Percentiles rank a stretch among this genome's conserved stretches.
Evolutionary conservation across 2,329 filamentous ascomycete species (phyloP).

Genomic region (Beauveria sp.): DNA sequence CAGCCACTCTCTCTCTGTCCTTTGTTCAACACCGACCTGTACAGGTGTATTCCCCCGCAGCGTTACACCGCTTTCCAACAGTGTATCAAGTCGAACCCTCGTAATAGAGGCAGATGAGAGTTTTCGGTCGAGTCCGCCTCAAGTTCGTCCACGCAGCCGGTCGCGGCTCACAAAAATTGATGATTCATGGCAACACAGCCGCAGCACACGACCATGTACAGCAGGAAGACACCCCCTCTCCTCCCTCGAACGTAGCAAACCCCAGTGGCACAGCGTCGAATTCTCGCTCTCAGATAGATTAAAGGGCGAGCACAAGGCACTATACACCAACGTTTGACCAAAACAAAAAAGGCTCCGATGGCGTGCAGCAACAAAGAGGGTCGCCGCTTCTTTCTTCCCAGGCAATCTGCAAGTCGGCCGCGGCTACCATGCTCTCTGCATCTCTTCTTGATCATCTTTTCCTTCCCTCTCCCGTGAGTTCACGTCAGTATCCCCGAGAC

Average conservation of each 20-base stretch:
- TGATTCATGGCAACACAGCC: not conserved
- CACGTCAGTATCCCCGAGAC: not conserved
- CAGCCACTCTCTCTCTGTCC: too few relatives aligned
- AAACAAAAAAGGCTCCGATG: not conserved
- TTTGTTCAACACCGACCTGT: too few relatives aligned
- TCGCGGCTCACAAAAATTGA: too few relatives aligned
- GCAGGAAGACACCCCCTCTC: not conserved
- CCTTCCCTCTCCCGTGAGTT: not conserved
- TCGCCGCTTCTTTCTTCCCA: not conserved
- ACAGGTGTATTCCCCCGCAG: too few relatives aligned
- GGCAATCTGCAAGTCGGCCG: not conserved
- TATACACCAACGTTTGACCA: not conserved
- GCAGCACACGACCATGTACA: not conserved
- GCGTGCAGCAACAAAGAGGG: not conserved
- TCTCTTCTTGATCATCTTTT: not conserved
- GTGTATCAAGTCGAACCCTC: too few relatives aligned
- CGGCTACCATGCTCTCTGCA: not conserved
- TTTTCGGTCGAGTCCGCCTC: too few relatives aligned
- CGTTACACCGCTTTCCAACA: too few relatives aligned
- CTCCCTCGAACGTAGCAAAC: not conserved
- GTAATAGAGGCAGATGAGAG: too few relatives aligned
- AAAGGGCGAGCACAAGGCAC: not conserved
- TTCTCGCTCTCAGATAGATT: conserved; percentile 4
- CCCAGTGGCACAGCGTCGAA: not conserved
- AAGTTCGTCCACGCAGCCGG: too few relatives aligned